phyloP scores from a whole-genome alignment of 495 filamentous ascomycete genomes.

The Penicillium chermesinum region DNA sequence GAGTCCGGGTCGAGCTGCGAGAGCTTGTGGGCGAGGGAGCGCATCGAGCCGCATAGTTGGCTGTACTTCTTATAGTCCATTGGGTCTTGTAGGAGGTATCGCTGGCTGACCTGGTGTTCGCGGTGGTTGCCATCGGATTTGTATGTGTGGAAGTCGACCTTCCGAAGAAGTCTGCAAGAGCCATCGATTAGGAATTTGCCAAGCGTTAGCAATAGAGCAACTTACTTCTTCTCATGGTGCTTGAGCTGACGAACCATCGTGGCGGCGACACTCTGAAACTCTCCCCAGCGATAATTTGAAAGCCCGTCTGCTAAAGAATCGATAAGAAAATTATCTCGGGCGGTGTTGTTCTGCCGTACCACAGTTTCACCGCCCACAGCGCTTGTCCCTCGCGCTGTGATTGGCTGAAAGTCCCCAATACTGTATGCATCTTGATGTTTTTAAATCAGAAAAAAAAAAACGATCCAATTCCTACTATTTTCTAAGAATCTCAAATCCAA shows the following conservation, averaged over 20 bases:
- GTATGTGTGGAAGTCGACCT: conserved; percentile 94
- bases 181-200: not conserved
- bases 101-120: conserved; percentile 68
- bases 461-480: no score
- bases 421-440: no score
- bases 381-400: not conserved
- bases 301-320: not conserved
- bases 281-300: no score
- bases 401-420: not conserved
- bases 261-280: conserved; percentile 6
- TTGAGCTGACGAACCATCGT: conserved; percentile 89
- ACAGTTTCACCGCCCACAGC: not conserved
- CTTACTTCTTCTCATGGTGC: conserved; percentile 75
- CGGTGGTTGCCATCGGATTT: conserved; percentile 83
- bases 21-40: conserved; percentile 82
- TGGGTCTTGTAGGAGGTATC: conserved; percentile 84
- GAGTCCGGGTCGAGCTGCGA: conserved; percentile 68
- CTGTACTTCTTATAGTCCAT: conserved; percentile 89
- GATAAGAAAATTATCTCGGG: not conserved
- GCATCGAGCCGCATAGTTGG: conserved; percentile 72
- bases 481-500: no score
- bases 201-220: conserved; percentile 4
- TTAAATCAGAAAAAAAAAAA: no score
- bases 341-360: not conserved
- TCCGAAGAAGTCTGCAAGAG: conserved; percentile 60